Conservation (phyloP, 495 filamentous ascomycete genomes). For the Aspergillus bertholletiae region DNA sequence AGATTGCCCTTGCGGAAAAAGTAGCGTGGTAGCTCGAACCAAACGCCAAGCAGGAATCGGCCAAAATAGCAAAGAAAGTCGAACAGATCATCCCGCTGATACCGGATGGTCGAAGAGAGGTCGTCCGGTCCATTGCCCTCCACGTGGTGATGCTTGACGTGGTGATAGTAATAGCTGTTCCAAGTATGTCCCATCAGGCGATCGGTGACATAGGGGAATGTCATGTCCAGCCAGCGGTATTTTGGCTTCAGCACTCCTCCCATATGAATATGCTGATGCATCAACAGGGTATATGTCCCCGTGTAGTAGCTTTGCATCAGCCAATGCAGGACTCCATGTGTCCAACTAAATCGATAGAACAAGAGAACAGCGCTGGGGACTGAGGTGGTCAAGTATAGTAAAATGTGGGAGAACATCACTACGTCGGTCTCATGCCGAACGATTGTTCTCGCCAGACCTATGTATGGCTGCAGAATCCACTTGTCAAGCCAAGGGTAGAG, state of each 20-base stretch:
- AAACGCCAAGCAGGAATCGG: conserved; percentile 68
- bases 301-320: conserved; percentile 59
- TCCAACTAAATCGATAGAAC: conserved; percentile 60
- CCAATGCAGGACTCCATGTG: conserved; percentile 62
- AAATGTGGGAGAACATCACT: conserved; percentile 71
- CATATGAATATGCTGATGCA: conserved; percentile 80
- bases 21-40: conserved; percentile 72
- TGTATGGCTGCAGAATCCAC: conserved; percentile 51
- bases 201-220: conserved; percentile 70
- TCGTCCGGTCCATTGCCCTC: conserved; percentile 77
- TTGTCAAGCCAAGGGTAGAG: too few relatives aligned
- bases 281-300: conserved; percentile 74
- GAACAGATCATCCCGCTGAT: conserved; percentile 63
- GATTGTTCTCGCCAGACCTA: conserved; percentile 47
- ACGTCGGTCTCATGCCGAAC: conserved; percentile 64
- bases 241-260: conserved; percentile 58
- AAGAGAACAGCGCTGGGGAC: conserved; percentile 62
- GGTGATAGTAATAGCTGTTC: conserved; percentile 82
- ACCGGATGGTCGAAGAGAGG: conserved; percentile 69
- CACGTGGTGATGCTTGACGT: conserved; percentile 81
- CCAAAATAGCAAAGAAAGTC: conserved; percentile 66
- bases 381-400: conserved; percentile 66
- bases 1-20: conserved; percentile 57
- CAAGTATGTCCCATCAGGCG: conserved; percentile 79
- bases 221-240: conserved; percentile 50